Evolutionary conservation across 176 grass and related monocot species (phyloP).

Genomic region (Panicum miliaceum): DNA sequence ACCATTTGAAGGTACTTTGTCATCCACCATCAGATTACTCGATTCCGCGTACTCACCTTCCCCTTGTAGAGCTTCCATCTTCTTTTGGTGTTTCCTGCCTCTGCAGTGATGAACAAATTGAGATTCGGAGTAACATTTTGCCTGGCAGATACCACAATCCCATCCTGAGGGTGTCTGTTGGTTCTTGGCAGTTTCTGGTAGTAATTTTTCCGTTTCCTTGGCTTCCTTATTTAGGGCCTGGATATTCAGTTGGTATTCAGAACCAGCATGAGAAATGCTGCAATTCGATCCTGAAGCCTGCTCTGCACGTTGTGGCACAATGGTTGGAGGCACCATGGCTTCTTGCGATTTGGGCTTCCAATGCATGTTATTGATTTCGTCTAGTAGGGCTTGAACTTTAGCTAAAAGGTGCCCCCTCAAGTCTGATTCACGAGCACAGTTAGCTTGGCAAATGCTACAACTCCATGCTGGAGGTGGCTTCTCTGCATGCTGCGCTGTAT

Average conservation of each 20-base stretch:
- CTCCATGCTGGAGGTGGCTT: neutral
- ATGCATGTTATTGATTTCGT: slow-evolving; percentile 21
- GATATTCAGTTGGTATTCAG: neutral
- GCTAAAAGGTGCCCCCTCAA: neutral
- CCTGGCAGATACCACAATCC: slow-evolving; percentile 20
- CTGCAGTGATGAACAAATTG: slow-evolving; percentile 28
- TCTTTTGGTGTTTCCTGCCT: slow-evolving; percentile 26
- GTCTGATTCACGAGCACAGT: neutral
- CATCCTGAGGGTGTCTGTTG: neutral
- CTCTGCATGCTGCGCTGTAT: neutral
- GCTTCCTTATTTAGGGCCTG: neutral
- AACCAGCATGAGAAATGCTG: neutral
- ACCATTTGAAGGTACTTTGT: neutral
- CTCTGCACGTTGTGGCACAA: neutral
- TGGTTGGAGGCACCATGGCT: neutral
- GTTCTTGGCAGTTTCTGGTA: neutral
- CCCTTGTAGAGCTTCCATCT: neutral
- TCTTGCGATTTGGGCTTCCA: neutral
- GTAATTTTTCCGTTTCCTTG: neutral
- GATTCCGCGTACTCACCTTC: neutral
- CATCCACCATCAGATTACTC: neutral
- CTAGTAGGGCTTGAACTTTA: neutral
- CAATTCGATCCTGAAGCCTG: neutral
- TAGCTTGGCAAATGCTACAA: slow-evolving; percentile 21
- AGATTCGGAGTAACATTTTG: slow-evolving; percentile 20